Evolutionary conservation across 257 asterid genomes (phyloP), one percentile per base, ranked within the genome.

Genomic region (Petrea volubilis): DNA sequence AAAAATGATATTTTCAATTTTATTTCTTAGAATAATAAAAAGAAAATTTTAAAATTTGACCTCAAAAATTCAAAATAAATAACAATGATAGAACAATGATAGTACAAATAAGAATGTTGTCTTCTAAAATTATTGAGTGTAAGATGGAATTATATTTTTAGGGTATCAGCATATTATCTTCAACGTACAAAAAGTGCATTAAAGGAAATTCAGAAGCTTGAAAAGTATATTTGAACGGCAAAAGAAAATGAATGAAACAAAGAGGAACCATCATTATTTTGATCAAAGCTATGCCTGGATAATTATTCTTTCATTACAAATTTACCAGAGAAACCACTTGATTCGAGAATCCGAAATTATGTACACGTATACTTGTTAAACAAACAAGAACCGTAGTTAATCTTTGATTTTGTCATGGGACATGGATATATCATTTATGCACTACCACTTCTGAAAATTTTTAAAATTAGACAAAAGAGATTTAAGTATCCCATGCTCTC

Each of bases 311-410:
- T 36, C 17, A 25, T 29, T 3, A 33, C 17, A 78, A 33, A 68
- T 60, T 29, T 15, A 68, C 29, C 24, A 21, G 15, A 28, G 17
- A 11, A 36, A 25, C 13, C 7, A 33, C 59, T 36, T 20, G 56
- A 71, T 62, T 47, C 40, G 38, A 59, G 68, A 71, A 51, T 31
- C 1, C 40, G 56, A 38, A 38, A 73, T 27, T 40, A 41, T 29
- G 28, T 51, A 7, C 23, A n/a, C 43, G 23, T 20, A 31, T 13
- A 4, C 28, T 51, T 6, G 28, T 20, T 29, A 11, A 69, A 52
- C 31, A n/a, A 38, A 71, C 17, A 64, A 64, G 10, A 34, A 11
- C 13, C 47, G 14, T 23, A 24, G 5, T 17, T 8, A 24, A 5
- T 23, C 50, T 60, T 43, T 14, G 6, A 2, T 46, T 64, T 47